phyloP scores from a whole-genome alignment of 257 asterid genomes.

The Henckelia pumila region DNA sequence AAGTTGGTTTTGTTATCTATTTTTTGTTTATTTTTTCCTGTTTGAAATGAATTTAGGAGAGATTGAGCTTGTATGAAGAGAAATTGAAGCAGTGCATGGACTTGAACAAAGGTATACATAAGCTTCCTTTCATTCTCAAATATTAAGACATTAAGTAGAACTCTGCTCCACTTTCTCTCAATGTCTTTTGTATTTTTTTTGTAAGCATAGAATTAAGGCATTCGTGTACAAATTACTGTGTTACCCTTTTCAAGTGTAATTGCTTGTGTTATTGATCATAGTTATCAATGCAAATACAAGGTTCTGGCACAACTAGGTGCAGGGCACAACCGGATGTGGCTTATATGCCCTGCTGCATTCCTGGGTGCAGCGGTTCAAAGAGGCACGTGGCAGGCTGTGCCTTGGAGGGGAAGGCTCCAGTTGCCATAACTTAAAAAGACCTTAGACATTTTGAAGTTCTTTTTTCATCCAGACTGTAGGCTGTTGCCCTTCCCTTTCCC shows the following conservation, averaged over 20 bases:
- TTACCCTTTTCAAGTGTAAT: slow-evolving; percentile 6
- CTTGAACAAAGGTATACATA: slow-evolving; percentile 64
- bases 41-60: slow-evolving; percentile 52
- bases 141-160: background rate
- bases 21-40: background rate
- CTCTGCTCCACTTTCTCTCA: background rate
- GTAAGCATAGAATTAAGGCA: slow-evolving; percentile 1
- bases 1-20: slow-evolving; percentile 20
- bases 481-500: background rate
- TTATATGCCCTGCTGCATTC: background rate
- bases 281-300: background rate
- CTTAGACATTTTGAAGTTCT: background rate
- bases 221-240: background rate
- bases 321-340: background rate
- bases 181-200: slow-evolving; percentile 13
- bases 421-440: background rate
- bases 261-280: background rate
- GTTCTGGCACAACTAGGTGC: background rate
- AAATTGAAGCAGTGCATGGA: slow-evolving; percentile 67
- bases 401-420: background rate
- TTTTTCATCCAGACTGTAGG: background rate
- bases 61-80: slow-evolving; percentile 75
- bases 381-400: background rate
- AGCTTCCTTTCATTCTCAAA: slow-evolving; percentile 16
- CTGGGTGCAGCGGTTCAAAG: background rate